Evolutionary conservation across 164 flowering plant genomes (phyloP).

Genomic region (Aristolochia fimbriata): DNA sequence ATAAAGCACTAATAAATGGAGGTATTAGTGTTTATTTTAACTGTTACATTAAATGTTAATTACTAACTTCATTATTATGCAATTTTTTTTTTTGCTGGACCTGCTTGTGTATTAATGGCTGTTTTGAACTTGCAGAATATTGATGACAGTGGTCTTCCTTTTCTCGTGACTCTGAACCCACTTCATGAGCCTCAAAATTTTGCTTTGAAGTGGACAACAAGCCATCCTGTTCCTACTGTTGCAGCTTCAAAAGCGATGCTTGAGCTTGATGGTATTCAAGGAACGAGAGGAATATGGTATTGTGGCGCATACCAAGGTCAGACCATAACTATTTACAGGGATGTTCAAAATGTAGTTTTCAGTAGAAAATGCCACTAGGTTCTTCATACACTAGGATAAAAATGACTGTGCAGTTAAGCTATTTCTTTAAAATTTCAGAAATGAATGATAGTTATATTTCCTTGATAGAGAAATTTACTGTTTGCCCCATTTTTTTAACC

Average conservation of each 20-base stretch:
- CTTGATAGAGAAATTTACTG: no score
- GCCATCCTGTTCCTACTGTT: constrained; percentile 87
- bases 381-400: no score
- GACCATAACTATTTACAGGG: constrained; percentile 2
- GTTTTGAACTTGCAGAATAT: constrained; percentile 46
- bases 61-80: no score
- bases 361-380: neutral
- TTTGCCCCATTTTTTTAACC: no score
- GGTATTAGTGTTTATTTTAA: no score
- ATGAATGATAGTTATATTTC: no score
- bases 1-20: no score
- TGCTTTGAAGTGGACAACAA: constrained; percentile 70
- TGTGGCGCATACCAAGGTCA: constrained; percentile 97
- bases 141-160: constrained; percentile 41
- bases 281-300: constrained; percentile 85
- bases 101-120: no score
- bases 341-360: neutral
- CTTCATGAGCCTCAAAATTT: constrained; percentile 43
- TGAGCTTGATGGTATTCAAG: constrained; percentile 63
- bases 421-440: no score
- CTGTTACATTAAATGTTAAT: no score
- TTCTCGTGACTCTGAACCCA: constrained; percentile 83
- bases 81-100: no score
- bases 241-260: constrained; percentile 76
- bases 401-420: no score